Evolutionary conservation across 768 basidiomycete genomes (phyloP).

Genomic region (Boletus rubescentipes): DNA sequence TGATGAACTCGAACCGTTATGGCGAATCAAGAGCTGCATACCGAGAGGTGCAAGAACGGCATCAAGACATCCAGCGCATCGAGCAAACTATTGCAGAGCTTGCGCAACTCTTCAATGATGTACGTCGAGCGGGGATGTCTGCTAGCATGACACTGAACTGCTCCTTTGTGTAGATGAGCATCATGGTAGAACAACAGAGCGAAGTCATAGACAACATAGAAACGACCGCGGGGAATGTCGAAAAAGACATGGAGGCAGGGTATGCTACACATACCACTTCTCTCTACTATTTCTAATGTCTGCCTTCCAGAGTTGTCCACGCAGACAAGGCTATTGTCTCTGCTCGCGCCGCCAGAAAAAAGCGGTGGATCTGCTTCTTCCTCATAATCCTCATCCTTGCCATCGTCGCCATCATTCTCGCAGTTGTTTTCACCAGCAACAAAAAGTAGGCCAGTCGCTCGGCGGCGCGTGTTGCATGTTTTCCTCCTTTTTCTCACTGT

Average conservation of each 20-base stretch:
- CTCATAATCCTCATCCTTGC: constrained; percentile 65
- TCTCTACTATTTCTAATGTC: neutral
- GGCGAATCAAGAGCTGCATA: constrained; percentile 89
- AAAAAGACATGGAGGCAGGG: constrained; percentile 87
- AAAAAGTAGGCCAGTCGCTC: constrained; percentile 24
- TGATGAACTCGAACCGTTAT: constrained; percentile 88
- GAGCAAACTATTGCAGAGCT: constrained; percentile 91
- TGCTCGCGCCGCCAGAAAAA: constrained; percentile 87
- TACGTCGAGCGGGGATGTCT: constrained; percentile 35
- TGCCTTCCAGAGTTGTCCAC: constrained; percentile 60
- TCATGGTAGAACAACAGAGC: constrained; percentile 92
- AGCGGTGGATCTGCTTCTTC: constrained; percentile 96
- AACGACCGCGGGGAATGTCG: constrained; percentile 66
- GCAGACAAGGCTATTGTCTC: constrained; percentile 85
- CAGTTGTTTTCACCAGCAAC: constrained; percentile 49
- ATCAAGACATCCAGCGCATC: constrained; percentile 94
- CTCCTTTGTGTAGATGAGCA: constrained; percentile 68
- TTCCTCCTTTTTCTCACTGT: neutral
- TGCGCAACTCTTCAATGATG: constrained; percentile 95
- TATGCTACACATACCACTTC: constrained; percentile 35
- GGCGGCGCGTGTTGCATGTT: neutral
- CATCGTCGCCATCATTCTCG: constrained; percentile 63
- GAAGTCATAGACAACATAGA: constrained; percentile 85
- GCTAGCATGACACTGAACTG: neutral
- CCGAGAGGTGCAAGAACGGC: constrained; percentile 95